Conservation (phyloP, 805 yeast genomes). For the Metschnikowia kofuensis region DNA sequence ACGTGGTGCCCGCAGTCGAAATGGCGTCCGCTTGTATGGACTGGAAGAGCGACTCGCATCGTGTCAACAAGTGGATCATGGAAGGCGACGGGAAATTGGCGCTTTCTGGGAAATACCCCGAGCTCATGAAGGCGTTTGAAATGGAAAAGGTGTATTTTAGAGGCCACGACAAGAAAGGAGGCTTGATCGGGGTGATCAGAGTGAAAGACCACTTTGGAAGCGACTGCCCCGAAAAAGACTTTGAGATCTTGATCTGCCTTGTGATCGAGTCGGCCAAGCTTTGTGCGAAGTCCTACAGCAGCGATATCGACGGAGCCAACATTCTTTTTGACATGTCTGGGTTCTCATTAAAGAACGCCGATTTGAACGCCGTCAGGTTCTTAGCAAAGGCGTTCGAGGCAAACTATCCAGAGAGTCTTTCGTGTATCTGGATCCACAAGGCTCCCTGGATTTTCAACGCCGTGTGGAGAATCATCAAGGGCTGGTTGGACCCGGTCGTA, state of each 20-base stretch:
- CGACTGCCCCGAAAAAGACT: slow-evolving; percentile 24
- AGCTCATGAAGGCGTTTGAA: slow-evolving; percentile 16
- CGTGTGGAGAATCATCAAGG: slow-evolving; percentile 88
- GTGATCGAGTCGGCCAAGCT: slow-evolving; percentile 44
- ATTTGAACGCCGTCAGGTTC: slow-evolving; percentile 85
- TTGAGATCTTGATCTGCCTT: slow-evolving; percentile 18
- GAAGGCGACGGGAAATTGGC: slow-evolving; percentile 16
- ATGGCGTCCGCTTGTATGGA: slow-evolving; percentile 17
- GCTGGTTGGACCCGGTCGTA: slow-evolving; percentile 96
- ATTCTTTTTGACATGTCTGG: slow-evolving; percentile 87
- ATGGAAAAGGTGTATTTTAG: slow-evolving; percentile 17
- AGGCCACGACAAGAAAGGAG: slow-evolving; percentile 16
- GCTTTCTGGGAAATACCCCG: slow-evolving; percentile 14
- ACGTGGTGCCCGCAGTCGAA: slow-evolving; percentile 10
- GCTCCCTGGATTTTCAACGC: slow-evolving; percentile 98
- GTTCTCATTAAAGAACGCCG: slow-evolving; percentile 90
- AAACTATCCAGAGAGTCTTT: slow-evolving; percentile 92
- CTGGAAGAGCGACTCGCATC: slow-evolving; percentile 19
- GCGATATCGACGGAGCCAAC: slow-evolving; percentile 28
- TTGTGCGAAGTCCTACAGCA: slow-evolving; percentile 10
- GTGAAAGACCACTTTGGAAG: slow-evolving; percentile 23
- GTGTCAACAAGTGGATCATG: slow-evolving; percentile 22
- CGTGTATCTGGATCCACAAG: slow-evolving; percentile 77
- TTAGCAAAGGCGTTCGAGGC: slow-evolving; percentile 90
- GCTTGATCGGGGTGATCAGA: slow-evolving; percentile 18